Evolutionary conservation across 805 yeast species (phyloP), one percentile per base, ranked within the genome.

Genomic region (Ogataea neopini): DNA sequence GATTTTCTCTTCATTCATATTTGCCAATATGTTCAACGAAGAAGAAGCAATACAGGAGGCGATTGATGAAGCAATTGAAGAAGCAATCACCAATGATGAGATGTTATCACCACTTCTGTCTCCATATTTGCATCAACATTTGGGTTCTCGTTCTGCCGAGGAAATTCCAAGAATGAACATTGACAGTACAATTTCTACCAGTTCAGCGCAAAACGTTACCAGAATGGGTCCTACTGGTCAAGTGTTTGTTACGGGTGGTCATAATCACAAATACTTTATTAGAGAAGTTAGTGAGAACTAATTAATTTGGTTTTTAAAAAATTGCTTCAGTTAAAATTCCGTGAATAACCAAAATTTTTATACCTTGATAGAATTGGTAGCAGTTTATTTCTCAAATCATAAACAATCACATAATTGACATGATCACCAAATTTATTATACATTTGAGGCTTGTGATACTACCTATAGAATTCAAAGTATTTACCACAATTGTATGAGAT

Each of bases 401-500:
- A n/a, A n/a, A 28, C 34, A 30, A n/a, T 18, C 14, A 9, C 15
- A 13, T 13, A 13, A 30, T 6, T 30, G n/a, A n/a, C 18, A 4
- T 6, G 4, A 18, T n/a, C 18, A 26, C 22, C 9, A 29, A 13
- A 30, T 37, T 13, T 23, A 29, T 28, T 29, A 34, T 35, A 39
- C 23, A 44, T 3, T 19, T 29, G 14, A n/a, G 32, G 29, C 14
- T 37, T 28, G 30, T 28, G 30, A n/a, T 28, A 11, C 30, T 28
- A 22, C 25, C 25, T 22, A 22, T 8, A 22, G 30, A 8, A 28
- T n/a, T 13, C 6, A 28, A 11, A n/a, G 14, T 28, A 13, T n/a
- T 49, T 36, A 84, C 92, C 91, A 86, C 34, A 86, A 64, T 23
- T 75, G 67, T 3, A 71, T 55, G 11, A 81, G 61, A 20, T 71